Conservation (phyloP, 2,329 filamentous ascomycete species). For the Colletotrichum spinosum region DNA sequence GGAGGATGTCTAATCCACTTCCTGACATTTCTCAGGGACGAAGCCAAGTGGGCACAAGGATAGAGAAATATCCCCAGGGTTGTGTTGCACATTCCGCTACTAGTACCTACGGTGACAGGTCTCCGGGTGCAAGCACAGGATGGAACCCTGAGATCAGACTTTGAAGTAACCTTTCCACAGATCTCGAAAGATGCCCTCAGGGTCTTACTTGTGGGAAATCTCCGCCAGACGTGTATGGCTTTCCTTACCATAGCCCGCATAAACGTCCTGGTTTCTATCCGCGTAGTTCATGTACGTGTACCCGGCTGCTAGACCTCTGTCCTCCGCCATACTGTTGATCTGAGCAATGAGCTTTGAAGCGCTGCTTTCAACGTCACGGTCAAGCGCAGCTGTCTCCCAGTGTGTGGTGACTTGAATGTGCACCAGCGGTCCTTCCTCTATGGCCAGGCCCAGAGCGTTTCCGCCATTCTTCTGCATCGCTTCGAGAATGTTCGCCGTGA, state of each 20-base stretch:
- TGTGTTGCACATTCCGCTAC: background rate
- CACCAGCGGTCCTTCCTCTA: conserved; percentile 47
- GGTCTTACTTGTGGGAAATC: conserved; percentile 44
- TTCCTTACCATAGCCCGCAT: conserved; percentile 50
- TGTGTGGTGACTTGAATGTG: conserved; percentile 45
- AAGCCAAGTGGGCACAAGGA: no score
- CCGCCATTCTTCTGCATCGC: conserved; percentile 50
- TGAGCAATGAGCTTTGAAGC: conserved; percentile 40
- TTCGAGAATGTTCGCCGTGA: conserved; percentile 48
- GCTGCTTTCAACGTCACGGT: conserved; percentile 44
- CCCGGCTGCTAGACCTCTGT: conserved; percentile 44
- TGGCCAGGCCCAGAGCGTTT: conserved; percentile 54
- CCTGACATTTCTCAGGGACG: no score
- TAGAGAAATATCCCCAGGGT: no score
- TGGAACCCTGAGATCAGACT: conserved; percentile 3
- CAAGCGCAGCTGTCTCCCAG: conserved; percentile 44
- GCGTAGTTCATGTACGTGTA: conserved; percentile 53
- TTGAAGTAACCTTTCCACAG: conserved; percentile 43
- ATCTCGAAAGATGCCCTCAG: conserved; percentile 41
- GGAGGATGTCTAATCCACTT: no score
- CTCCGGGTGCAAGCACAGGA: background rate
- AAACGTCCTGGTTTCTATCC: conserved; percentile 49
- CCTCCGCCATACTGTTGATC: conserved; percentile 43
- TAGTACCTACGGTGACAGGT: background rate
- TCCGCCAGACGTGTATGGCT: conserved; percentile 45